phyloP scores from a whole-genome alignment of 768 basidiomycete species.

The Cystobasidium tubakii region DNA sequence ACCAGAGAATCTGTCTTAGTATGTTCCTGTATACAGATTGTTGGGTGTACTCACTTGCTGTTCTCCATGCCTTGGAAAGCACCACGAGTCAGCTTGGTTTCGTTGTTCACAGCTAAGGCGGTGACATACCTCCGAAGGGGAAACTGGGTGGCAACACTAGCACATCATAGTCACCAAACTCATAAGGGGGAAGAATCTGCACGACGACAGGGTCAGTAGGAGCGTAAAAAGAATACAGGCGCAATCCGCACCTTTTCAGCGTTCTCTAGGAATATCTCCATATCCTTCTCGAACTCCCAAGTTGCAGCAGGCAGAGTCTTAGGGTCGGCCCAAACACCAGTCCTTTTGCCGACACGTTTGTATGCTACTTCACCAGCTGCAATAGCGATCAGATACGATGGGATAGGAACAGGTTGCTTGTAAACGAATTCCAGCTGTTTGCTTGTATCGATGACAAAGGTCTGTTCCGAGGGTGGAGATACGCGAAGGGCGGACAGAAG shows the following conservation, averaged over 20 bases:
- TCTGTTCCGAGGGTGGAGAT: slow-evolving; percentile 55
- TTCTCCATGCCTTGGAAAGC: slow-evolving; percentile 42
- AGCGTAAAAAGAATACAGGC: no score
- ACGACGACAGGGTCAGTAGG: slow-evolving; percentile 67
- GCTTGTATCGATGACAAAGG: slow-evolving; percentile 27
- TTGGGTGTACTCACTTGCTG: slow-evolving; percentile 21
- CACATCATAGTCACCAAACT: slow-evolving; percentile 81
- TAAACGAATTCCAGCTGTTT: slow-evolving; percentile 31
- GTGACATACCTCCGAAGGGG: slow-evolving; percentile 72
- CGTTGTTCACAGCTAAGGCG: background rate
- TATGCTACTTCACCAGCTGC: slow-evolving; percentile 78
- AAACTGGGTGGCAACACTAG: slow-evolving; percentile 84
- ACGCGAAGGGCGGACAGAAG: slow-evolving; percentile 76
- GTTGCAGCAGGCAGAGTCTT: slow-evolving; percentile 67
- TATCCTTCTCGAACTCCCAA: slow-evolving; percentile 85
- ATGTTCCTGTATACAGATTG: background rate
- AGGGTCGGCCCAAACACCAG: slow-evolving; percentile 88
- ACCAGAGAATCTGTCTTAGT: background rate
- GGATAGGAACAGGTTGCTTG: slow-evolving; percentile 70
- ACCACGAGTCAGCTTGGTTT: background rate
- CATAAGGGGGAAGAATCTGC: slow-evolving; percentile 58
- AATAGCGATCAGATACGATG: slow-evolving; percentile 86
- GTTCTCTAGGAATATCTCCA: slow-evolving; percentile 57
- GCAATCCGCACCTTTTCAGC: slow-evolving; percentile 26
- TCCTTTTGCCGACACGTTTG: slow-evolving; percentile 63